A percentile compares a stretch with the other conserved stretches of the same genome.
phyloP scores from a whole-genome alignment of 805 yeast species.

The Candida insectalens region DNA sequence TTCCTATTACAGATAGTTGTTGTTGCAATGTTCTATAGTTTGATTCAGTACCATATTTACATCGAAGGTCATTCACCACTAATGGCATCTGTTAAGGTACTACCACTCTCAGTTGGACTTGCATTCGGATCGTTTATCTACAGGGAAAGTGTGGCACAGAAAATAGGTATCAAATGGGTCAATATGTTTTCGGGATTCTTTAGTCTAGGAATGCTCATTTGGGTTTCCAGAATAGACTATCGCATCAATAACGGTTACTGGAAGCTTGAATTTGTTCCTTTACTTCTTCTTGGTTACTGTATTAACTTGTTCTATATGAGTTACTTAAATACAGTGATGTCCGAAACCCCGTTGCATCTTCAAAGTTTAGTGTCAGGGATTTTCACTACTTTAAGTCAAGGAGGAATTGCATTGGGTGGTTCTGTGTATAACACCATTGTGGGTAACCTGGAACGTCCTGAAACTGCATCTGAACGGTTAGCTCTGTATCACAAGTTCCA shows the following conservation, averaged over 20 bases:
- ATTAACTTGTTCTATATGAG: conserved; percentile 25
- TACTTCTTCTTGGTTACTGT: conserved; percentile 12
- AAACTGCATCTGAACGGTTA: background rate
- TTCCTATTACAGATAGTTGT: conserved; percentile 6
- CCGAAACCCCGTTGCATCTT: conserved; percentile 11
- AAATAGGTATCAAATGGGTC: conserved; percentile 14
- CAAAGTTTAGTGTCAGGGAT: conserved; percentile 14
- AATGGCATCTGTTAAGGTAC: conserved; percentile 26
- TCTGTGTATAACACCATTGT: conserved; percentile 10
- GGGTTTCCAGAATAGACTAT: conserved; percentile 14
- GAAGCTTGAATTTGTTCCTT: conserved; percentile 17
- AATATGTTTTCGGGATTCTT: conserved; percentile 7
- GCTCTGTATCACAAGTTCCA: conserved; percentile 5
- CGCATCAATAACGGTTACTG: conserved; percentile 10
- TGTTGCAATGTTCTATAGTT: conserved; percentile 3
- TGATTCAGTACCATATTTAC: conserved; percentile 18
- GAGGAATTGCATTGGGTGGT: conserved; percentile 9
- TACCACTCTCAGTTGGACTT: conserved; percentile 26
- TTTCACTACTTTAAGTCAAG: conserved; percentile 9
- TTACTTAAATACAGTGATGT: conserved; percentile 23
- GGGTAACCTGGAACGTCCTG: conserved; percentile 5
- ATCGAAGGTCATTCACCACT: conserved; percentile 23
- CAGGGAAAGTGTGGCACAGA: conserved; percentile 5
- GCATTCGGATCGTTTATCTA: conserved; percentile 18
- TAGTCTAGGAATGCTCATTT: conserved; percentile 9